These are phyloP conservation scores for Hypoxylon sp. DNA, from an alignment of 2,329 filamentous ascomycete species.

Conservation along the genomic window DNA sequence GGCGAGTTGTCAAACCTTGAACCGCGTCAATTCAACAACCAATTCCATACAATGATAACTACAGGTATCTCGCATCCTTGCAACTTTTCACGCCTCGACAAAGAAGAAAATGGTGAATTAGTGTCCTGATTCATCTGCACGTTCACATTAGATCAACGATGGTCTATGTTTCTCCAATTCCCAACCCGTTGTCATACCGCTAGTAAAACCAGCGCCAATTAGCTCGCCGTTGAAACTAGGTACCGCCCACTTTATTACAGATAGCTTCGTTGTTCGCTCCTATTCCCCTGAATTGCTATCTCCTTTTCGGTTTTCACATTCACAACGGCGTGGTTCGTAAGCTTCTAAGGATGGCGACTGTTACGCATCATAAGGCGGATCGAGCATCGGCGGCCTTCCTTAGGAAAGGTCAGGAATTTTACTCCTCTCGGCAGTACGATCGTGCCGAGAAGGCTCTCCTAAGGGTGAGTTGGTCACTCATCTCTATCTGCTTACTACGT, in stretches of 20 bases:
- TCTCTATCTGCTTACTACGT: not conserved
- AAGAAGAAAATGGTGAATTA: not conserved
- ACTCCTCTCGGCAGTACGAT: constrained; percentile 13
- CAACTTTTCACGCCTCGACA: not conserved
- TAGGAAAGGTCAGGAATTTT: constrained; percentile 27
- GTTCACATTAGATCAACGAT: not conserved
- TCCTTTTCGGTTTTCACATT: not conserved
- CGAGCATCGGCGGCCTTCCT: not conserved
- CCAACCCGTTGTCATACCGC: not conserved
- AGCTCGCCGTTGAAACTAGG: not conserved
- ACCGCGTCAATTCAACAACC: constrained; percentile 7
- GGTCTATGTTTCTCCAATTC: not conserved
- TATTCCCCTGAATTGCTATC: not conserved
- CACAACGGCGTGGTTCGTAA: not conserved
- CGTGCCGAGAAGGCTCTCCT: constrained; percentile 19
- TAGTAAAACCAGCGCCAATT: not conserved
- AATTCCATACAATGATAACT: not conserved
- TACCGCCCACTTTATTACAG: not conserved
- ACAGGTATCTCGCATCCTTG: not conserved
- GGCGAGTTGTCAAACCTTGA: not conserved
- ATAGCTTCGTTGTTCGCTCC: not conserved
- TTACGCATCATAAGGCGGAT: not conserved
- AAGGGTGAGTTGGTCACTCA: constrained; percentile 9
- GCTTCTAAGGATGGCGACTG: constrained; percentile 23
- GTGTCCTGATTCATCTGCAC: not conserved